A percentile compares a stretch with the other conserved stretches of the same genome.
These are phyloP conservation scores for Trichoderma gracile DNA, from an alignment of 2,329 filamentous ascomycete species.

Conservation along the genomic window DNA sequence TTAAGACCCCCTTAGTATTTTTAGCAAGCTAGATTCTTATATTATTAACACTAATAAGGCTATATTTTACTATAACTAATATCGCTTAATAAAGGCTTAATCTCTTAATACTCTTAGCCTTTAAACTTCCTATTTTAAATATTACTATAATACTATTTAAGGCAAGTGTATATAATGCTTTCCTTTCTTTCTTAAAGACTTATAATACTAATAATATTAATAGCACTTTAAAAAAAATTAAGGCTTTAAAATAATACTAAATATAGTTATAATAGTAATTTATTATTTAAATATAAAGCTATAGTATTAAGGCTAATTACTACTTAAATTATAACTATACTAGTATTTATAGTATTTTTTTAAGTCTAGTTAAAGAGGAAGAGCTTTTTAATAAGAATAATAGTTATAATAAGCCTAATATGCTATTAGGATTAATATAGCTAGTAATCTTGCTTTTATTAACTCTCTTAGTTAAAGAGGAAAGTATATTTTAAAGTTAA, in stretches of 20 bases:
- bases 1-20: no score
- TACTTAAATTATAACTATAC: background rate
- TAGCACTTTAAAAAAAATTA: background rate
- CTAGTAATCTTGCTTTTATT: background rate
- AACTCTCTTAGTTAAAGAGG: background rate
- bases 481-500: background rate
- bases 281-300: background rate
- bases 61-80: background rate
- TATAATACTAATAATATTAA: background rate
- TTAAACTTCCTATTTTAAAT: background rate
- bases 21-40: background rate
- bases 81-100: background rate
- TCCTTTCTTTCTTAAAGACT: background rate
- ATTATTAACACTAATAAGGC: background rate
- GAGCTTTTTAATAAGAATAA: background rate
- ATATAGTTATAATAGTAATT: background rate
- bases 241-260: background rate
- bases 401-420: background rate
- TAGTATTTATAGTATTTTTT: background rate
- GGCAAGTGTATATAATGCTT: background rate
- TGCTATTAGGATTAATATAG: background rate
- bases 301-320: background rate
- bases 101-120: background rate
- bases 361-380: no score
- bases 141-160: background rate